These are phyloP conservation scores for Hericium rajendrae DNA, from an alignment of 768 basidiomycete genomes.

Conservation along the genomic window DNA sequence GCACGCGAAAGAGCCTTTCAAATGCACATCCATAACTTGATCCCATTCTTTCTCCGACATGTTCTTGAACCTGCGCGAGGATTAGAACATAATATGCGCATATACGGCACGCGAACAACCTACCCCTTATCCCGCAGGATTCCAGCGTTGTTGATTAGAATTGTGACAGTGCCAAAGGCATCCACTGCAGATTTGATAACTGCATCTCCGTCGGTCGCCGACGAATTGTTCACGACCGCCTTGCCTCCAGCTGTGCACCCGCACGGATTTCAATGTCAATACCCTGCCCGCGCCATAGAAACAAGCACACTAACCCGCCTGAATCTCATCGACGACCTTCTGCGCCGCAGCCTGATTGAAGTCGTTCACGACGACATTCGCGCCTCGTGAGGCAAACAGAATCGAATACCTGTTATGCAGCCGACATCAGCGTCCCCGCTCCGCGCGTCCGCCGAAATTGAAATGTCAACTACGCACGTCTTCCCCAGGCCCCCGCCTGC, in stretches of 20 bases:
- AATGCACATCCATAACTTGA: slow-evolving; percentile 76
- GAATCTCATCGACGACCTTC: slow-evolving; percentile 86
- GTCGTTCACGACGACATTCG: slow-evolving; percentile 93
- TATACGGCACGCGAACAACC: slow-evolving; percentile 12
- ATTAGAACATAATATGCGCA: background rate
- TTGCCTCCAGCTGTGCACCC: slow-evolving; percentile 65
- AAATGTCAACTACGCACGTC: slow-evolving; percentile 48
- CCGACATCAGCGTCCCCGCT: background rate
- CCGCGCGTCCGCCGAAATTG: background rate
- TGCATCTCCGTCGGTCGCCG: slow-evolving; percentile 76
- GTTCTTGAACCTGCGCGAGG: slow-evolving; percentile 71
- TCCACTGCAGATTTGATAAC: slow-evolving; percentile 83
- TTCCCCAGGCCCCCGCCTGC: slow-evolving; percentile 93
- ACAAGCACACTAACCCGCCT: slow-evolving; percentile 43
- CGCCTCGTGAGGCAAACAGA: slow-evolving; percentile 87
- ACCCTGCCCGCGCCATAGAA: no score
- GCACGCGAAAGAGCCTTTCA: slow-evolving; percentile 89
- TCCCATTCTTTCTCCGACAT: slow-evolving; percentile 96
- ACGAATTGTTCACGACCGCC: slow-evolving; percentile 80
- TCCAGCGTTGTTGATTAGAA: slow-evolving; percentile 94
- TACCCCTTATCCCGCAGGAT: slow-evolving; percentile 77
- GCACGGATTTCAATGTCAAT: background rate
- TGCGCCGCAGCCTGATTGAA: slow-evolving; percentile 83
- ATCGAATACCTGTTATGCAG: slow-evolving; percentile 61
- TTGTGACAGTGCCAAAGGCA: slow-evolving; percentile 74